These are phyloP conservation scores for Rhizopogon sp. DNA, from an alignment of 768 basidiomycete species.

Conservation along the genomic window DNA sequence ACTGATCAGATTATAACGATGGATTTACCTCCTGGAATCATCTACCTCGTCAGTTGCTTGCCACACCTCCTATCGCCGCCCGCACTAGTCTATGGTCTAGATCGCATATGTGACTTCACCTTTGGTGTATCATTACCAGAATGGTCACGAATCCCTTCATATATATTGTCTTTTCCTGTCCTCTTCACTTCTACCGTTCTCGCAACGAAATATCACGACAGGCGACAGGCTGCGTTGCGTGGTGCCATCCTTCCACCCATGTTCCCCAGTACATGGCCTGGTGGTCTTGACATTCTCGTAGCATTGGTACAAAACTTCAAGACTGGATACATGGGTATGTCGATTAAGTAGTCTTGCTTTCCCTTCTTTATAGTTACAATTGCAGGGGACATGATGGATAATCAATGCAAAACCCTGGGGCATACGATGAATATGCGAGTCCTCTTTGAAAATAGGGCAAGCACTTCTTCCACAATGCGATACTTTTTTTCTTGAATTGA, in stretches of 20 bases:
- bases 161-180: constrained; percentile 19
- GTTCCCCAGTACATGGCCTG: constrained; percentile 33
- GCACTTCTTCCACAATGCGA: not conserved
- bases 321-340: constrained; percentile 45
- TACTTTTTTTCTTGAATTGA: not conserved
- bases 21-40: constrained; percentile 30
- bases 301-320: constrained; percentile 33
- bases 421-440: constrained; percentile 18
- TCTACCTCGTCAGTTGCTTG: constrained; percentile 20
- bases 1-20: constrained; percentile 7
- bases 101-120: constrained; percentile 6
- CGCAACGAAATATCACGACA: constrained; percentile 18
- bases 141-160: constrained; percentile 16
- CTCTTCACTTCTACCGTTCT: constrained; percentile 12
- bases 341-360: not conserved
- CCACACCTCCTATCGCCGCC: constrained; percentile 17
- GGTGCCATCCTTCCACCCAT: constrained; percentile 44
- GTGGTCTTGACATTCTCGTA: constrained; percentile 43
- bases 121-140: constrained; percentile 5
- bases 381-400: constrained; percentile 9
- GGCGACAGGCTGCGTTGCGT: constrained; percentile 34
- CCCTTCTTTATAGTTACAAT: not conserved
- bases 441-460: constrained; percentile 24
- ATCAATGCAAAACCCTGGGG: constrained; percentile 14
- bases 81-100: constrained; percentile 10